Evolutionary conservation across 2,329 filamentous ascomycete genomes (phyloP).

Genomic region (Aspergillus piperis): DNA sequence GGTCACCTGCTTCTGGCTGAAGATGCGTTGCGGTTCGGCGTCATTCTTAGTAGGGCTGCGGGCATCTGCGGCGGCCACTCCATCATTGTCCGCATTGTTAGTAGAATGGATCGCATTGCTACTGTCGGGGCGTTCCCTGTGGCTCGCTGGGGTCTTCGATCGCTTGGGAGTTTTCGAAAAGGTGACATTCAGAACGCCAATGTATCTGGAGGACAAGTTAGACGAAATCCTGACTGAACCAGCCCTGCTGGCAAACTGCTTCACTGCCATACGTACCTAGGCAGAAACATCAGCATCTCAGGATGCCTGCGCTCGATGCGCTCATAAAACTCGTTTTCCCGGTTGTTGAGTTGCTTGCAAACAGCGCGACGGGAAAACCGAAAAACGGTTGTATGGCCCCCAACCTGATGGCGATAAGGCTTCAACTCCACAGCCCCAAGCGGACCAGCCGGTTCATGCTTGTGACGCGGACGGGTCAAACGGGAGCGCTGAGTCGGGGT

Average conservation of each 20-base stretch:
- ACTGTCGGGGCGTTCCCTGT: slow-evolving; percentile 22
- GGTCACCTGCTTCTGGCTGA: slow-evolving; percentile 75
- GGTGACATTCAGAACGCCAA: slow-evolving; percentile 93
- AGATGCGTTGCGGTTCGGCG: slow-evolving; percentile 52
- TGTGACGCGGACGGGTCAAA: slow-evolving; percentile 31
- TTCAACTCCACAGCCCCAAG: slow-evolving; percentile 93
- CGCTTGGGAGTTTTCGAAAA: slow-evolving; percentile 80
- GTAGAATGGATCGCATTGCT: slow-evolving; percentile 10
- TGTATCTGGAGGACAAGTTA: slow-evolving; percentile 65
- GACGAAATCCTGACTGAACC: too few relatives aligned
- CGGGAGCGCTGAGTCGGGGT: slow-evolving; percentile 41
- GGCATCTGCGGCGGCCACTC: slow-evolving; percentile 15
- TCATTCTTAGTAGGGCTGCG: slow-evolving; percentile 19
- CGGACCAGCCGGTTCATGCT: slow-evolving; percentile 49
- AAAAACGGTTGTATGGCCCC: slow-evolving; percentile 94
- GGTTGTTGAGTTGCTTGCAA: slow-evolving; percentile 96
- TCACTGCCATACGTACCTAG: slow-evolving; percentile 54
- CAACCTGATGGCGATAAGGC: slow-evolving; percentile 95
- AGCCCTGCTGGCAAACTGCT: slow-evolving; percentile 18
- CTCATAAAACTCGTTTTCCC: slow-evolving; percentile 98
- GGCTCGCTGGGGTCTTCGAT: slow-evolving; percentile 46
- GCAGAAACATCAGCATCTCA: slow-evolving; percentile 85
- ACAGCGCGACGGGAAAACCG: slow-evolving; percentile 92
- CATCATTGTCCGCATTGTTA: slow-evolving; percentile 14
- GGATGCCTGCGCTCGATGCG: slow-evolving; percentile 89